Base-by-base conservation (phyloP, 2,329 filamentous ascomycete species). In the Pleurostoma richardsiae region DNA sequence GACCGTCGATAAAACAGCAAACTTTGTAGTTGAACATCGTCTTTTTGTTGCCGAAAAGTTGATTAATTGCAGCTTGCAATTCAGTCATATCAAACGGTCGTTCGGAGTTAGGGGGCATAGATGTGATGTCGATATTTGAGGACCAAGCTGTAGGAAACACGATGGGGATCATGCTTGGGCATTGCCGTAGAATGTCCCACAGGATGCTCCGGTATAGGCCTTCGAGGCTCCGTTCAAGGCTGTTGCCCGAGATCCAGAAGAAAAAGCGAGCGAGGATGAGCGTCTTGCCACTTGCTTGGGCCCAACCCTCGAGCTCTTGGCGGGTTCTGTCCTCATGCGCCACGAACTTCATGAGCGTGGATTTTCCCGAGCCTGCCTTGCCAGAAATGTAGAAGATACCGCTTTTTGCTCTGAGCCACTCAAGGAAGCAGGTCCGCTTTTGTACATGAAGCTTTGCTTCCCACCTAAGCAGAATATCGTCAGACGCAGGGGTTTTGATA, bases 131-230 rank as follows among this genome's bases (percentile, higher is more conserved):
- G 8, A 36, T n/a, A 36, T 8, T 8, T n/a, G 33, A 8, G 8
- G 8, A 40, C 49, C 46, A 46, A 11, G 40, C 38, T n/a, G 48
- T 46, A 3, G 49, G 48, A 19, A 54, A 57, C 4, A 51, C 42
- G 2, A 30, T 11, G 4, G 30, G 40, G n/a, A 54, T 55, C 4
- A 53, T 41, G 5, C 49, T 44, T 1, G 56, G 54, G 6, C 45
- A 49, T 30, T 51, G 49, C 4, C 46, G 45, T 4, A 58, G 41
- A 1, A 51, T 48, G 2, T 55, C 46, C 28, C 51, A 58, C 1
- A 58, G 47, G 0, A 56, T 43, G 2, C 54, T 52, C 10, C 51
- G 48, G 6, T 54, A 48, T 6, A 58, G 41, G 1, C 54, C 56
- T n/a, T 51, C 47, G 1, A 48, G 42, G 1, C 54, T 56, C 36